Percentiles rank a stretch among this genome's conserved stretches.
phyloP scores from a whole-genome alignment of 768 basidiomycete species.

The Tephrocybe sp. region DNA sequence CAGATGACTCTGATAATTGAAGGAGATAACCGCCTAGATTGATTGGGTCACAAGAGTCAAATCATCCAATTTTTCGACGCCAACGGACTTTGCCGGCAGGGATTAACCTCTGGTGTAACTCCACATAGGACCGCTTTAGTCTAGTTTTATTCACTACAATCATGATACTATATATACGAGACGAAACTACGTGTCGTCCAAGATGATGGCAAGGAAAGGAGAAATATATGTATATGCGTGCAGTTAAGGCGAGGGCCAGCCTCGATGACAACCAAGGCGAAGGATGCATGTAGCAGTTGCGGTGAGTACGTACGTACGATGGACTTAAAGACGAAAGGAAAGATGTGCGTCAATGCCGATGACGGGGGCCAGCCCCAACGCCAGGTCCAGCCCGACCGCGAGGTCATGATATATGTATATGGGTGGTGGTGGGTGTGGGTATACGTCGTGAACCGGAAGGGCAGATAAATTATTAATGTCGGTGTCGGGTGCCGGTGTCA shows the following conservation, averaged over 20 bases:
- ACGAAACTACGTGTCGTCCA: no score
- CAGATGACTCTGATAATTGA: conserved; percentile 10
- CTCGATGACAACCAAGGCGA: background rate
- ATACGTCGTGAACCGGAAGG: conserved; percentile 4
- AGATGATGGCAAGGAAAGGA: background rate
- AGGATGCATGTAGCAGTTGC: background rate
- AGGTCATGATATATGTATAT: background rate
- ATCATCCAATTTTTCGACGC: conserved; percentile 3
- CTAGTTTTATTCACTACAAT: background rate
- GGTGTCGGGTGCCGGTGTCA: no score
- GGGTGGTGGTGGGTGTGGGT: conserved; percentile 1
- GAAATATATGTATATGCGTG: background rate
- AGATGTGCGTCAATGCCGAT: background rate
- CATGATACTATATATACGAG: background rate
- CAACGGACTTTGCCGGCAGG: conserved; percentile 19
- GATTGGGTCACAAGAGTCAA: conserved; percentile 7
- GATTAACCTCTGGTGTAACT: no score
- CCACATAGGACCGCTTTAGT: background rate
- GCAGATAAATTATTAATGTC: no score
- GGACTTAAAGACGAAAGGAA: background rate
- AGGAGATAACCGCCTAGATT: conserved; percentile 19
- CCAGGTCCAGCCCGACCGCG: conserved; percentile 9
- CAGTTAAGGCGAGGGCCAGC: background rate
- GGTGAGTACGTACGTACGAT: background rate
- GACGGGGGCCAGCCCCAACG: background rate